Conservation (phyloP, 2,329 filamentous ascomycete genomes). For the Pseudonectria foliicola region DNA sequence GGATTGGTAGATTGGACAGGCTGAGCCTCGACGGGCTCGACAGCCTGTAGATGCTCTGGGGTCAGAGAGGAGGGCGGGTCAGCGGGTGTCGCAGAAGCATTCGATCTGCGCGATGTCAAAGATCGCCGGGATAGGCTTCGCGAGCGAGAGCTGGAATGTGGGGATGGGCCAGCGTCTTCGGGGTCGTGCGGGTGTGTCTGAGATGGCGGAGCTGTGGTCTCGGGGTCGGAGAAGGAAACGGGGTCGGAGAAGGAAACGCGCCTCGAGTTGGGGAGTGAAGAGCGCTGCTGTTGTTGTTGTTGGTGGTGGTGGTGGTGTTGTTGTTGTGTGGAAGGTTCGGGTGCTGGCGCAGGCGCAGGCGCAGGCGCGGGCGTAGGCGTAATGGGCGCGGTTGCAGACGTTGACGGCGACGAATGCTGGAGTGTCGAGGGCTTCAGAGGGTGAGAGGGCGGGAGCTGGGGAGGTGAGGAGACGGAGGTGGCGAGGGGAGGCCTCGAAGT, state of each 20-base stretch:
- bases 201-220: too few species aligned
- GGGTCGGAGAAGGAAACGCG: conserved; percentile 2
- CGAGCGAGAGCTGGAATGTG: conserved; percentile 20
- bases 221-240: conserved; percentile 17
- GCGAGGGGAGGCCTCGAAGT: conserved; percentile 3
- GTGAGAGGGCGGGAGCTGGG: conserved; percentile 25
- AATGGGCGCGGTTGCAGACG: conserved; percentile 2
- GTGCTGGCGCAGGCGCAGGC: too few species aligned
- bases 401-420: conserved; percentile 21
- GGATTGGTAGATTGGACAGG: conserved; percentile 14
- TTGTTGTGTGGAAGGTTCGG: conserved; percentile 14
- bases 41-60: conserved; percentile 26
- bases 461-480: conserved; percentile 3
- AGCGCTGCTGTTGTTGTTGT: too few species aligned
- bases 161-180: conserved; percentile 15
- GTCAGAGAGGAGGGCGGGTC: conserved; percentile 26
- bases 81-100: conserved; percentile 26
- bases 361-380: conserved; percentile 7
- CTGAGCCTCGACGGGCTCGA: conserved; percentile 20
- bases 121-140: conserved; percentile 31
- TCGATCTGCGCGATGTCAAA: conserved; percentile 31
- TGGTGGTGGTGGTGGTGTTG: conserved; percentile 12
- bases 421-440: conserved; percentile 29
- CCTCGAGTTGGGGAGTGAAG: too few species aligned
- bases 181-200: conserved; percentile 13